phyloP scores from a whole-genome alignment of 139 green algal species.

The Coelastrella sp. region DNA sequence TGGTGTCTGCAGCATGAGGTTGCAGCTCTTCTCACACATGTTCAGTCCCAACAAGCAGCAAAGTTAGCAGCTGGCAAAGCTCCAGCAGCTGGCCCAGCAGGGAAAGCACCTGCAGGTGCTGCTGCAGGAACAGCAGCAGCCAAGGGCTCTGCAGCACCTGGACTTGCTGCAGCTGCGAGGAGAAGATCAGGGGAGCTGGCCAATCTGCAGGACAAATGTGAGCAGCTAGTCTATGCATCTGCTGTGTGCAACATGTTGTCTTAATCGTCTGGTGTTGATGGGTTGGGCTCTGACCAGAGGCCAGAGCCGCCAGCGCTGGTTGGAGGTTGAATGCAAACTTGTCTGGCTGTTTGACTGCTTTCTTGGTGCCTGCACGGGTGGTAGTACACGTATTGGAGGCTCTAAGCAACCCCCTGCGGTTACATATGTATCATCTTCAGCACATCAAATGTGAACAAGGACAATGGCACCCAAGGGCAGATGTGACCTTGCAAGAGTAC shows the following conservation, averaged over 20 bases:
- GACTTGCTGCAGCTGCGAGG: constrained; percentile 36
- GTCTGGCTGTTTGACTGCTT: too few species aligned
- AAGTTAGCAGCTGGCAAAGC: constrained; percentile 5
- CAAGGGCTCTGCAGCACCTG: constrained; percentile 10
- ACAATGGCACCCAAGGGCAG: too few species aligned
- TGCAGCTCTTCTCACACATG: constrained; percentile 59
- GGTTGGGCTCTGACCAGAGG: too few species aligned
- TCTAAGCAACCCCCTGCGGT: too few species aligned
- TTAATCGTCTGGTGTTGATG: background rate
- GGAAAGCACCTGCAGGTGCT: constrained; percentile 7
- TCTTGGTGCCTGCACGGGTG: too few species aligned
- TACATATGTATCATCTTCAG: too few species aligned
- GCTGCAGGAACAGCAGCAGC: constrained; percentile 40
- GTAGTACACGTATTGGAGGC: too few species aligned
- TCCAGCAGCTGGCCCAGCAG: constrained; percentile 8
- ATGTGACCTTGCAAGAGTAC: too few species aligned
- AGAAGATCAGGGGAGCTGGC: background rate
- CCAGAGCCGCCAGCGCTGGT: too few species aligned
- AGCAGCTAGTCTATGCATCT: background rate
- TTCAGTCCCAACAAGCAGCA: background rate
- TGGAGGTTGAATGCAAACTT: too few species aligned
- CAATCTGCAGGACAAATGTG: background rate
- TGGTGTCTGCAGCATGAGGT: constrained; percentile 58
- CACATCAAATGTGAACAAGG: too few species aligned
- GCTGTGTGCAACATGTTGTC: background rate